Evolutionary conservation across 768 basidiomycete genomes (phyloP), one percentile per base, ranked within the genome.

Genomic region (Antrodiella citrinella): DNA sequence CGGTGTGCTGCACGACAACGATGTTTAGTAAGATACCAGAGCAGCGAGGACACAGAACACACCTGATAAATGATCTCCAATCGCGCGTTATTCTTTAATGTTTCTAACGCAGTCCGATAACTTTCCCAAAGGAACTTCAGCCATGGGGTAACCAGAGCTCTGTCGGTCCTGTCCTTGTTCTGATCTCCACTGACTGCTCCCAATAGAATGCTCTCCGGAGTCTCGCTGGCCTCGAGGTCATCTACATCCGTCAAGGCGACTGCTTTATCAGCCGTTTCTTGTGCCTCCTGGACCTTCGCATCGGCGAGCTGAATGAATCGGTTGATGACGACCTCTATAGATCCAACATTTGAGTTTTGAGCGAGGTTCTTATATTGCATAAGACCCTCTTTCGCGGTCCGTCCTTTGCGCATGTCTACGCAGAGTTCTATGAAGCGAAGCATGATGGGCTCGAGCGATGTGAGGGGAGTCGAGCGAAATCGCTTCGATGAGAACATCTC

Each of bases 121-220:
- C 90, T 91, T 74, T 98, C 95, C 93, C 94, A 98, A n/a, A 93
- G 76, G 67, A 97, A 96, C 64, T 94, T 93, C 63, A 98, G 85
- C 85, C 93, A 96, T 0, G 95, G 95, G 0, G 92, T 96, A 55
- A 99, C 92, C 47, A 98, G 77, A 4, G 92, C 88, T 43, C 95
- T 73, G 69, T 98, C 94, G 24, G 92, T 96, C 58, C 95, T 74
- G 67, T 97, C 94, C 71, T 89, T 88, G 72, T 78, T 93, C 69
- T 92, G 89, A 63, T 92, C 91, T 30, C 79, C 81, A 59, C 87
- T 86, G 54, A 98, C 91, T 12, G 91, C 91, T 45, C 89, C 87
- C 18, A 95, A 76, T 12, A 96, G 71, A 53, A 96, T 90, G 61
- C 87, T 89, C 68, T 94, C 85, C 0, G 94, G 95, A 2, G 93